A percentile compares a stretch with the other conserved stretches of the same genome.
phyloP scores from a whole-genome alignment of 2,329 filamentous ascomycete species.

The Ramichloridium luteum region DNA sequence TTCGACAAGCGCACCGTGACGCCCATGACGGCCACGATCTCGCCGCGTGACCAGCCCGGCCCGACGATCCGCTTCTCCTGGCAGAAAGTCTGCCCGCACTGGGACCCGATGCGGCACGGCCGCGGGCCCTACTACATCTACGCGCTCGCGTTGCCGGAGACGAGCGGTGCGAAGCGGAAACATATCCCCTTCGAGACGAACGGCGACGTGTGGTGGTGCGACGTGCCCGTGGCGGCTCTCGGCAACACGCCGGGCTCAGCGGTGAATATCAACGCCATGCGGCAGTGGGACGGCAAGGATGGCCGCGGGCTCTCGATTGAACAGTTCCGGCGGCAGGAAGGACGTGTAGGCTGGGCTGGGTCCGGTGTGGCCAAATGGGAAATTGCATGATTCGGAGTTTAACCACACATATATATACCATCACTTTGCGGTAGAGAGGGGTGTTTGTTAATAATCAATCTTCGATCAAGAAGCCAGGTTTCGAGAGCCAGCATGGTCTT shows the following conservation, averaged over 20 bases:
- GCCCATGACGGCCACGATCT: constrained; percentile 49
- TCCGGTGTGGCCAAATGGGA: constrained; percentile 42
- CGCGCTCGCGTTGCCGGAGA: constrained; percentile 49
- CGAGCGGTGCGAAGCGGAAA: constrained; percentile 49
- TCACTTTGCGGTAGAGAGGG: too few relatives aligned
- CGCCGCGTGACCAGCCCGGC: constrained; percentile 39
- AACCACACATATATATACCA: too few relatives aligned
- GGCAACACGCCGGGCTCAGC: constrained; percentile 64
- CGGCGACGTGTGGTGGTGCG: constrained; percentile 75
- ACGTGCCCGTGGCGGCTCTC: constrained; percentile 52
- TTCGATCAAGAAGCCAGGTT: too few relatives aligned
- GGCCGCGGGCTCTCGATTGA: constrained; percentile 40
- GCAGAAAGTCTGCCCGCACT: constrained; percentile 67
- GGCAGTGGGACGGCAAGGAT: constrained; percentile 37
- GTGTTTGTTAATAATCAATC: too few relatives aligned
- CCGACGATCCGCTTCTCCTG: constrained; percentile 58
- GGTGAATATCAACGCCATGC: constrained; percentile 53
- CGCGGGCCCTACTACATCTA: constrained; percentile 55
- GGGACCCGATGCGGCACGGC: constrained; percentile 59
- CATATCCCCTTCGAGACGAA: constrained; percentile 56
- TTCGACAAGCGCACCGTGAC: constrained; percentile 47
- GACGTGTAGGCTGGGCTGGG: constrained; percentile 35
- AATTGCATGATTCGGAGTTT: constrained; percentile 35
- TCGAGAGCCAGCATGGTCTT: too few relatives aligned
- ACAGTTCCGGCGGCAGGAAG: too few relatives aligned